These are phyloP conservation scores for Ceratopteris richardii DNA, from an alignment of 75 land plant species.

Conservation along the genomic window DNA sequence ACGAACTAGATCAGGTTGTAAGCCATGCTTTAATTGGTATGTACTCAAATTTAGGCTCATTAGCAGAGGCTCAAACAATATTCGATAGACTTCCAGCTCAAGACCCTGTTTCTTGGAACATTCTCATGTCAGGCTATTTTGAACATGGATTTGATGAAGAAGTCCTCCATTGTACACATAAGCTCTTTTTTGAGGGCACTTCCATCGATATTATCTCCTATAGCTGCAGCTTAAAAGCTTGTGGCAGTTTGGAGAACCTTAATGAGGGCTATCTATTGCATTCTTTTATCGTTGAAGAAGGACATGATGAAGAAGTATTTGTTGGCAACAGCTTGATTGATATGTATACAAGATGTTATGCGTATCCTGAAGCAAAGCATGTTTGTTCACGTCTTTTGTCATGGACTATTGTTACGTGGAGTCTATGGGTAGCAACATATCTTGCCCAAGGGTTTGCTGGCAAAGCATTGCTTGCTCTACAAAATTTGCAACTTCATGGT, in stretches of 20 bases:
- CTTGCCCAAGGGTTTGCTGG: conserved; percentile 13
- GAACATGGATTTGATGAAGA: conserved; percentile 20
- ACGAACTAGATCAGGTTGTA: conserved; percentile 26
- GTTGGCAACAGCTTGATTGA: conserved; percentile 38
- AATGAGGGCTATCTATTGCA: conserved; percentile 31
- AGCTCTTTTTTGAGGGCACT: conserved; percentile 9
- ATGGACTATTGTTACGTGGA: conserved; percentile 44
- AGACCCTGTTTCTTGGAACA: conserved; percentile 26
- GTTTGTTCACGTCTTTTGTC: conserved; percentile 26
- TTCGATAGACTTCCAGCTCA: conserved; percentile 34
- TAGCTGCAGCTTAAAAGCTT: conserved; percentile 24
- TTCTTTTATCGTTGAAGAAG: conserved; percentile 19
- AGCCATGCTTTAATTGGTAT: conserved; percentile 44
- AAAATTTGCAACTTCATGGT: conserved; percentile 31
- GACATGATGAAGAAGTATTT: conserved; percentile 15
- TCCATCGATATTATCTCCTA: conserved; percentile 25
- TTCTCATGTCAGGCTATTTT: conserved; percentile 35
- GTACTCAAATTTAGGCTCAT: conserved; percentile 50
- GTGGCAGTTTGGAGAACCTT: conserved; percentile 19
- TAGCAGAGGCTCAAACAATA: conserved; percentile 18
- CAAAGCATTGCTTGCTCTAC: conserved; percentile 23
- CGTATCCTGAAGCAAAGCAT: conserved; percentile 19
- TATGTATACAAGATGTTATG: conserved; percentile 55
- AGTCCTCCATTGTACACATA: conserved; percentile 20
- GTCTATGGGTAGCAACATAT: conserved; percentile 34